Evolutionary conservation across 371 early-diverging fungal species (phyloP).

Genomic region (Mortierella sp.): DNA sequence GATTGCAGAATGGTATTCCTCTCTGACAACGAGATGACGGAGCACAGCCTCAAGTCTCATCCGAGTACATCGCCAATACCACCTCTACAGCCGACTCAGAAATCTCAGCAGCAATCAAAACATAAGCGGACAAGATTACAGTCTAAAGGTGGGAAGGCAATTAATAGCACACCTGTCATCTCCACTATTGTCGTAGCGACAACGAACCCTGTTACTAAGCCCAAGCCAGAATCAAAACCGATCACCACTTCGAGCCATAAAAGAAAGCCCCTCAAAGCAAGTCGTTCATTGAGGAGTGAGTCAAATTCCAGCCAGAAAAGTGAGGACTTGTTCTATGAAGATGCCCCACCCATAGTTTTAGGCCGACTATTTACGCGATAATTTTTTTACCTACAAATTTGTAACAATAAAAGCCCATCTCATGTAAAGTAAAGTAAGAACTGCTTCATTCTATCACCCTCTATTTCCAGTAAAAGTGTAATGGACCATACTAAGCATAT

Average conservation of each 20-base stretch:
- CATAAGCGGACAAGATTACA: constrained; percentile 13
- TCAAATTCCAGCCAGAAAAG: not conserved
- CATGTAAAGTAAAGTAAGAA: no score
- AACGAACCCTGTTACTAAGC: not conserved
- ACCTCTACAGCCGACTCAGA: constrained; percentile 4
- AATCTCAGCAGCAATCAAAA: constrained; percentile 9
- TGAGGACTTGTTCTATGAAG: not conserved
- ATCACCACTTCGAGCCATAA: not conserved
- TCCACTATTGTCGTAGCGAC: not conserved
- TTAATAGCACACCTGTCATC: not conserved
- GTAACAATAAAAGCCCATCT: no score
- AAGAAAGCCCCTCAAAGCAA: not conserved
- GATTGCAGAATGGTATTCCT: constrained; percentile 11
- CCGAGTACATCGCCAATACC: not conserved
- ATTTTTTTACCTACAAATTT: no score
- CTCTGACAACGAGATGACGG: not conserved
- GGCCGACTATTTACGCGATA: not conserved
- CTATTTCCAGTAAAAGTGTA: not conserved
- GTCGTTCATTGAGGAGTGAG: not conserved
- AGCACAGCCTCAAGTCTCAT: constrained; percentile 1
- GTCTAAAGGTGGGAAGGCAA: constrained; percentile 11
- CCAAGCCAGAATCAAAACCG: not conserved
- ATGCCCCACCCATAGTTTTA: not conserved
- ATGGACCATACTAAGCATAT: not conserved
- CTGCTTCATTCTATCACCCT: no score